Percentiles rank a stretch among this genome's conserved stretches.
Conservation (phyloP, 1,139 yeast genomes). For the Debaryomyces fabryi region DNA sequence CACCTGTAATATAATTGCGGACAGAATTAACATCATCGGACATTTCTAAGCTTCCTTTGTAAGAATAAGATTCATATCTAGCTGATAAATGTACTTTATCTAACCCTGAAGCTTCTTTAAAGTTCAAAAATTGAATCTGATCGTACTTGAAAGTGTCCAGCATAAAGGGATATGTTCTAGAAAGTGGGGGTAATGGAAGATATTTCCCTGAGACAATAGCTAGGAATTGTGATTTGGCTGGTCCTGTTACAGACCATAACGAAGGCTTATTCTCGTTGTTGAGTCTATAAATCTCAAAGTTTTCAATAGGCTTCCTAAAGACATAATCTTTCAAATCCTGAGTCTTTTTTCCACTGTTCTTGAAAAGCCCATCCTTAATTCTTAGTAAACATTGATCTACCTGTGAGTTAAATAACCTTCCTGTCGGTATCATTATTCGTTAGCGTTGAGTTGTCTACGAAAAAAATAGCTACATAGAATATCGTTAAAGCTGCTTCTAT, state of each 20-base stretch:
- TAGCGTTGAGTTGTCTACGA: neutral
- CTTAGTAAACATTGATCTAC: conserved; percentile 15
- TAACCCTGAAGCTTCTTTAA: conserved; percentile 54
- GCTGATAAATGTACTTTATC: conserved; percentile 84
- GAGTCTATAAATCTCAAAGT: conserved; percentile 28
- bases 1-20: conserved; percentile 56
- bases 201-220: conserved; percentile 39
- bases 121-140: conserved; percentile 52
- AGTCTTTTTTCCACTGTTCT: conserved; percentile 12
- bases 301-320: conserved; percentile 28
- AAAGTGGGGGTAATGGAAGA: conserved; percentile 53
- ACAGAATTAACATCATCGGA: conserved; percentile 78
- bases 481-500: neutral
- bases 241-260: conserved; percentile 41
- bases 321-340: conserved; percentile 13
- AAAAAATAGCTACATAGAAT: neutral
- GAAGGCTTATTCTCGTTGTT: conserved; percentile 19
- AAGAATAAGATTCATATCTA: conserved; percentile 73
- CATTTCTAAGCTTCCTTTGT: conserved; percentile 56
- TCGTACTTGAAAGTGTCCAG: conserved; percentile 31
- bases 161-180: conserved; percentile 58
- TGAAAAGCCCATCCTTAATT: conserved; percentile 22
- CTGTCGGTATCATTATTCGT: neutral
- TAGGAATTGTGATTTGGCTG: conserved; percentile 37
- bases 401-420: neutral